Conservation (phyloP, 2,329 filamentous ascomycete genomes). For the Alternaria hordeiaustralica region DNA sequence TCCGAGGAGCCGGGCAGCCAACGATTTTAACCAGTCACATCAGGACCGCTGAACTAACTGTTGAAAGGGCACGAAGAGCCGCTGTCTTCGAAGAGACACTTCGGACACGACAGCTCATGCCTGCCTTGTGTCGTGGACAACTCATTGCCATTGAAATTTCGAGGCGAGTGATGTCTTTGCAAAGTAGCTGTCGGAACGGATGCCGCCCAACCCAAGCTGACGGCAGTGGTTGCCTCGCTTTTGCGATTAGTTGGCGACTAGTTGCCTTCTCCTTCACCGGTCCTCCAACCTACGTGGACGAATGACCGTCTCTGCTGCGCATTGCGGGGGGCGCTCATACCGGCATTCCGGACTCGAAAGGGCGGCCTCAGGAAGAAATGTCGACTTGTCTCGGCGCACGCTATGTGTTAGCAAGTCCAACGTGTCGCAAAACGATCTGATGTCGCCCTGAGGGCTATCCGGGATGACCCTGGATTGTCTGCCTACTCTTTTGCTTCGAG, state of each 20-base stretch:
- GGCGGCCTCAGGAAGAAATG: neutral
- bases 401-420: neutral
- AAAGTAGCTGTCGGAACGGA: neutral
- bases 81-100: neutral
- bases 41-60: neutral
- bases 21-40: neutral
- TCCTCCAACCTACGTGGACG: neutral
- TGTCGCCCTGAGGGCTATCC: neutral
- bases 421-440: neutral
- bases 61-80: neutral
- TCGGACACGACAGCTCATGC: neutral
- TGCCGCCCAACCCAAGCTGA: neutral
- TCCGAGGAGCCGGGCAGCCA: neutral
- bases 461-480: neutral
- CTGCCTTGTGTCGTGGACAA: neutral
- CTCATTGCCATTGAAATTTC: neutral
- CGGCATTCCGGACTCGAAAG: neutral
- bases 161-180: neutral
- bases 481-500: neutral
- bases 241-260: neutral
- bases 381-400: neutral
- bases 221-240: neutral
- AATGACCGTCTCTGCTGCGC: neutral
- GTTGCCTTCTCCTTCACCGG: slow-evolving; percentile 1
- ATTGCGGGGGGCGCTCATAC: neutral